Evolutionary conservation across 2,329 filamentous ascomycete species (phyloP), one percentile per base, ranked within the genome.

Genomic region (Trichoderma sp.): DNA sequence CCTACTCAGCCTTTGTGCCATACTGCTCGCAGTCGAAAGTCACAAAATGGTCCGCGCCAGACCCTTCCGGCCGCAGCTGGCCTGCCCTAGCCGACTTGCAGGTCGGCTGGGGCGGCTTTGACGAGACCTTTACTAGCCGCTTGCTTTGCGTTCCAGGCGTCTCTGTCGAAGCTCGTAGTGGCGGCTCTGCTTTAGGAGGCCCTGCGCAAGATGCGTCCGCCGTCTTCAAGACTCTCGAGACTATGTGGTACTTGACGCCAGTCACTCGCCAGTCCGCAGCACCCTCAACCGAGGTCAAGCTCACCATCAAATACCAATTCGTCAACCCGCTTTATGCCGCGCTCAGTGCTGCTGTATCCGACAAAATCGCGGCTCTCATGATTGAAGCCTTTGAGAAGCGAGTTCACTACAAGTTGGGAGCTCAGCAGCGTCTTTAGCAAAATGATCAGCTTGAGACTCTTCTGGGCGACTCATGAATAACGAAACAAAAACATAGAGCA

Each of bases 311-410:
- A 72, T 97, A 94, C 78, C 88, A 91, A 79, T 97, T 99, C 78
- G 86, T 88, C 74, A 98, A 94, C 80, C 93, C 94, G n/a, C 79
- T 97, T 68, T 96, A 97, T 81, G 90, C 89, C 53, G 89, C 92
- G 24, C 84, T 97, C 77, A 96, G 94, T 78, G 86, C 89, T 47
- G 91, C 92, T 40, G 90, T 96, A 29, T 93, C 93, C 72, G 91
- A 93, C 37, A 93, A 92, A 81, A 89, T 97, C 72, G 95, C 93
- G 1, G 89, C 89, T 4, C 85, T 92, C 72, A 97, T 99, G 94
- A 92, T 98, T 73, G 90, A 92, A 79, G 95, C 96, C 0, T 99
- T 99, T 83, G 94, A 97, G 82, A 87, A 88, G 80, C 86, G 92
- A 76, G 94, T 96, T 6, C 83, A 83, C 76, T 83, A 87, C 75